These are phyloP conservation scores for Citrus mangshanensis DNA, from an alignment of 345 rosid species.

Conservation along the genomic window DNA sequence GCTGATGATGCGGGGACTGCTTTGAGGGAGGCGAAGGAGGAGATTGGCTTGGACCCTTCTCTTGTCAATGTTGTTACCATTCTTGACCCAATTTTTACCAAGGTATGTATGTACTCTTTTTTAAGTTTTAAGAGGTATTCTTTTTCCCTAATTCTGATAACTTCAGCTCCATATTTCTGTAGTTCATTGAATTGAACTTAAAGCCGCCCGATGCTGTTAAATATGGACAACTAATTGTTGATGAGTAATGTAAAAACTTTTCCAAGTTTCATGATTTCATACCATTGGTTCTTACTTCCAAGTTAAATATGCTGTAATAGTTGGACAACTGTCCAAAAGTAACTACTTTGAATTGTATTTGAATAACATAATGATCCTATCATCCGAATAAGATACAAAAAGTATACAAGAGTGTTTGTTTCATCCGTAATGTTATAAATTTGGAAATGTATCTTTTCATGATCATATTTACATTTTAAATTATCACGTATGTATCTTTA, in stretches of 20 bases:
- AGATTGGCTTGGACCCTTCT: conserved; percentile 46
- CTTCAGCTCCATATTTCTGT: background rate
- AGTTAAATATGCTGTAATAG: background rate
- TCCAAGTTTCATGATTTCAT: background rate
- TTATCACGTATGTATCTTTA: no score
- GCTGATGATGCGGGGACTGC: conserved; percentile 37
- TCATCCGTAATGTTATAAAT: background rate
- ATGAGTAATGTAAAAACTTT: background rate
- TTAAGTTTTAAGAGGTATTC: background rate
- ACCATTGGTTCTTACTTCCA: background rate
- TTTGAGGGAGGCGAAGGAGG: conserved; percentile 45
- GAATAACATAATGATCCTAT: background rate
- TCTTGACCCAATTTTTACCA: conserved; percentile 30
- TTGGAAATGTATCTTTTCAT: no score
- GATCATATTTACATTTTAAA: no score
- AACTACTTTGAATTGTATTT: background rate
- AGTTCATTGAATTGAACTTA: background rate
- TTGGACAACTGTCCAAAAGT: background rate
- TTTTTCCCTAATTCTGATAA: background rate
- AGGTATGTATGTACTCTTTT: conserved; percentile 10
- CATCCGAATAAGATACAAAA: background rate
- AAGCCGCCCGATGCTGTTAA: background rate
- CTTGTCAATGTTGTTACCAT: conserved; percentile 40
- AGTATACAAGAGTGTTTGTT: background rate
- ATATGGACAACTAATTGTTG: background rate